Evolutionary conservation across 768 basidiomycete genomes (phyloP), one percentile per base, ranked within the genome.

Genomic region (Leccinum incarnatum): DNA sequence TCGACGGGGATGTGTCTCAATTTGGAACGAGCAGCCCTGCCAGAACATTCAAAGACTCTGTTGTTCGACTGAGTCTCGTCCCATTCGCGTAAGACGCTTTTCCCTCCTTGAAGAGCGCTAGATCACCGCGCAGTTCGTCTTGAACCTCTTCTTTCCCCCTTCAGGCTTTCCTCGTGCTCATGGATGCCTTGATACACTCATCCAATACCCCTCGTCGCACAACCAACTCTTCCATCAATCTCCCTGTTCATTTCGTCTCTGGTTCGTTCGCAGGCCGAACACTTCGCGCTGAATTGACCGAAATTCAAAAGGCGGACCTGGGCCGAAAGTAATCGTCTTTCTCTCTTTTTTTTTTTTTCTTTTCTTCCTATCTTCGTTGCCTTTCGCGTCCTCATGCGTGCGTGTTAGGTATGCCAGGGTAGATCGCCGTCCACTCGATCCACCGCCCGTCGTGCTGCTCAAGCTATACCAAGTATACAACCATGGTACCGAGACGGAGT

Each of bases 391-490:
- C 47, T 48, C 15, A 48, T 48, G 15, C 47, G 0, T 25, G 25
- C 23, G 14, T 25, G 23, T 48, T 69, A 87, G 81, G 71, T 86
- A 77, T 72, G 85, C 78, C 52, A 81, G 74, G 70, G 82, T 83
- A 42, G 83, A 89, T 75, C 78, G 86, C 37, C 78, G 87, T 23
- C 86, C 86, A 5, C 77, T 89, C 46, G 87, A 89, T 69, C 87
- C 87, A 4, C 87, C 87, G 0, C 87, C 87, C 0, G 77, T 79
- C 59, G 76, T 79, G 15, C 73, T 79, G 37, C 77, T 88, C 52
- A 81, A 79, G 42, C 64, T 87, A 34, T 86, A 77, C 58, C 73
- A 80, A 32, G 70, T 84, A 12, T 67, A 74, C 55, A 69, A 81
- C 58, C 61, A 67, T 7, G 79, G 78, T 11, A 75, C 77, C 0